Evolutionary conservation across 73 alveolate species (phyloP).

Genomic region (Tetrahymena malaccensis): DNA sequence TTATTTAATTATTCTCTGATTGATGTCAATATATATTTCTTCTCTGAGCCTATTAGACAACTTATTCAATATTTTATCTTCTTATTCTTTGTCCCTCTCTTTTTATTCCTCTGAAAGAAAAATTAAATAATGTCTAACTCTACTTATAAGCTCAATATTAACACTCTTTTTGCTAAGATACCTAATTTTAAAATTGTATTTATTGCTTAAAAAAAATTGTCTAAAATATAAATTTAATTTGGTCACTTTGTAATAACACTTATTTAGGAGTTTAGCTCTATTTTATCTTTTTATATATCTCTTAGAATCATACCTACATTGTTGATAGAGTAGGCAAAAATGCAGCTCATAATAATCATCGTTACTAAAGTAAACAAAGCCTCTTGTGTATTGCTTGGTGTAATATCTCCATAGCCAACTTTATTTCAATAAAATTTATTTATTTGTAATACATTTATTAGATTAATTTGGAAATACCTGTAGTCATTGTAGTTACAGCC

Average conservation of each 20-base stretch:
- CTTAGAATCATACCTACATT: conserved; percentile 29
- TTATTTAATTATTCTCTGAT: background rate
- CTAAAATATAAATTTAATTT: background rate
- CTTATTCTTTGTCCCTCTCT: background rate
- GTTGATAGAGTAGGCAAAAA: conserved; percentile 28
- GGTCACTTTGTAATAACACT: background rate
- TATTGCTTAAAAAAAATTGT: background rate
- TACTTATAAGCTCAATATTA: background rate
- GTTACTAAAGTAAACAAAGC: conserved; percentile 34
- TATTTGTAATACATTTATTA: background rate
- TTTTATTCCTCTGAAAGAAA: background rate
- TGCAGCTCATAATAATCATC: conserved; percentile 11
- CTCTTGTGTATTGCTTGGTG: conserved; percentile 25
- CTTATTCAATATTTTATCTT: background rate
- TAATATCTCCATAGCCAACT: conserved; percentile 42
- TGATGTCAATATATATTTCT: background rate
- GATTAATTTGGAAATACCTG: background rate
- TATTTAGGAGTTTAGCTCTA: background rate
- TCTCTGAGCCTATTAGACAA: background rate
- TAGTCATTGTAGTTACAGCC: background rate
- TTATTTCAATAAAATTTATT: background rate
- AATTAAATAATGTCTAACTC: background rate
- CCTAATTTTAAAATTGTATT: background rate
- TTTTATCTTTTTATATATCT: background rate
- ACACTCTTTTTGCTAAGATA: background rate